Base-by-base conservation (phyloP, 108 stramenopile species). In the Cyclotella distinguenda region DNA sequence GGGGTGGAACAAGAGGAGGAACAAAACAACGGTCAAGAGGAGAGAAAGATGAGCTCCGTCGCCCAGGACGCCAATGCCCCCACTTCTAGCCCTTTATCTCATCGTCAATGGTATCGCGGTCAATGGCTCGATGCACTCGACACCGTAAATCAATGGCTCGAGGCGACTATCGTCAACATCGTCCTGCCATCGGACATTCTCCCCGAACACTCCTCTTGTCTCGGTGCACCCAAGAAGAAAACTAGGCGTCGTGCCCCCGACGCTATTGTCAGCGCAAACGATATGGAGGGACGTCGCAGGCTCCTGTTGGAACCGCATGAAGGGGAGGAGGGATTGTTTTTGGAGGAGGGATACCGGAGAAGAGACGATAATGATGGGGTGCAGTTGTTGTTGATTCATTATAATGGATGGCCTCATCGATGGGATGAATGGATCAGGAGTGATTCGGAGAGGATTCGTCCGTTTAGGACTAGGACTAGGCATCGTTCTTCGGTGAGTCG, bases 371-470 rank as follows among this genome's bases (percentile, higher is more conserved):
- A 94, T 47, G 68, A 85, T 6, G 78, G 75, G 19, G 86, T 90
- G 3, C 84, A 90, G 58, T 68, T 94, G 8, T 59, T 93, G 25
- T 71, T 86, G 19, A 87, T 99, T 42, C 96, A 97, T 73, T 99
- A 99, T 90, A 96, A 97, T 74, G 98, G 98, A 30, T 99, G 98
- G 98, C 97, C 98, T 1, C 78, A 86, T 33, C 86, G 97, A 11
- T 99, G 98, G 98, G 97, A 99, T 80, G 98, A 99, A 77, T 97
- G 94, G 94, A 86, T 96, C 34, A 70, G 90, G 2, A 83, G 82
- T 46, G 95, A 96, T 74, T 90, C 89, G 21, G 85, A 82, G 43
- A 72, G 95, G n/a, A 74, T 96, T 27, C 80, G 90, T 23, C 95
- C 90, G 4, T 96, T 96, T 72, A 84, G 95, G 21, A 89, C 89